These are phyloP conservation scores for Mediolabrus comicus DNA, from an alignment of 108 stramenopile genomes.

Conservation along the genomic window DNA sequence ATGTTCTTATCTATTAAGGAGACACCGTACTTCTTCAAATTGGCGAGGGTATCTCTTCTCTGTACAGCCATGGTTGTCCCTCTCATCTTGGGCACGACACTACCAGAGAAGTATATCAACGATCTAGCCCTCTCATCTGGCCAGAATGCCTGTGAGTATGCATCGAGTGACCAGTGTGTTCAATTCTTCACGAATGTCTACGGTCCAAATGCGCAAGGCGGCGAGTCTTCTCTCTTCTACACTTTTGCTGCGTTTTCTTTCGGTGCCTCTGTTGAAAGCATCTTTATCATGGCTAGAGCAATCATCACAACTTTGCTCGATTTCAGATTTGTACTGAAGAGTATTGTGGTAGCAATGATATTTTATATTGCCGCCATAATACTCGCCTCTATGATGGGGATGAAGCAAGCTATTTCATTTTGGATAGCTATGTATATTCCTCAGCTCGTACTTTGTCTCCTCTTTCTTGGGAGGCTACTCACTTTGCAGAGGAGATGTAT, in stretches of 20 bases:
- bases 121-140: background rate
- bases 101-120: background rate
- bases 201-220: background rate
- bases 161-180: background rate
- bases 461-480: background rate
- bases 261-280: background rate
- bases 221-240: background rate
- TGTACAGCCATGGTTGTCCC: background rate
- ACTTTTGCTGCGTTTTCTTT: background rate
- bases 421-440: constrained; percentile 1
- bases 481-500: background rate
- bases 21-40: background rate
- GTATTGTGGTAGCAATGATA: background rate
- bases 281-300: background rate
- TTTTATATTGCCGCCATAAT: background rate
- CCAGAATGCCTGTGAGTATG: background rate
- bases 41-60: background rate
- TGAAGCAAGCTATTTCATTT: background rate
- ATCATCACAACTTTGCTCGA: background rate
- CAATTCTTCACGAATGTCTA: background rate
- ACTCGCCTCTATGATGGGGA: background rate
- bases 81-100: background rate
- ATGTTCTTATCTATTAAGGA: background rate
- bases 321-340: background rate
- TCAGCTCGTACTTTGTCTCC: background rate